Evolutionary conservation across 2,329 filamentous ascomycete species (phyloP), one percentile per base, ranked within the genome.

Genomic region (Tolypocladium ophioglossoides): DNA sequence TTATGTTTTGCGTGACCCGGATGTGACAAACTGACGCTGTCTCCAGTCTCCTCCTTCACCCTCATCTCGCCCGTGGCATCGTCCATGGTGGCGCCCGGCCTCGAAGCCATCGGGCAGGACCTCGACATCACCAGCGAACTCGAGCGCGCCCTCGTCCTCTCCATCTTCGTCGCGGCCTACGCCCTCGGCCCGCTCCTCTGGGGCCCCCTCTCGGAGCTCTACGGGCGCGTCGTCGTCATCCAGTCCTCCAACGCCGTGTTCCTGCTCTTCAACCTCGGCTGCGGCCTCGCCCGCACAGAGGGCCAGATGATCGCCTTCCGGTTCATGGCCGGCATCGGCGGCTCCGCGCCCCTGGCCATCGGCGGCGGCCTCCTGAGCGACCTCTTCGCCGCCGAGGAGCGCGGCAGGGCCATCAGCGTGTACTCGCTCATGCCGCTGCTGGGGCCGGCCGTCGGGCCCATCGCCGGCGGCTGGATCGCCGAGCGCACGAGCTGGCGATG

Each of bases 301-400:
- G 79, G 83, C 61, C 81, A 82, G 0, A 66, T 87, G 39, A 73
- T 85, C 64, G 68, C 84, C 40, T 81, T 79, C 5, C 74, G 83
- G 9, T 85, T 86, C 66, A 81, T 83, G 57, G 71, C 74, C 3
- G 82, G 78, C 0, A 74, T 84, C 52, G 83, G 84, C 59, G 81
- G 78, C 12, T 78, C 76, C 0, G 82, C 83, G 0, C 82, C 83
- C 1, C 74, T 87, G 4, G 85, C 82, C 16, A 83, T 84, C 61
- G 84, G 81, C 2, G 82, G 82, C n/a, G 83, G 83, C 35, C 82
- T 86, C 0, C 64, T 87, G 10, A 78, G 77, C 46, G 84, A 87
- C 68, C 74, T 87, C 34, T 87, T 76, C 70, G 67, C 74, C 0
- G 73, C 83, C 0, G 75, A 78, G 37, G 66, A 83, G 59, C 74